Evolutionary conservation across 306 rosid species (phyloP).

Genomic region (Rosa lucieae): DNA sequence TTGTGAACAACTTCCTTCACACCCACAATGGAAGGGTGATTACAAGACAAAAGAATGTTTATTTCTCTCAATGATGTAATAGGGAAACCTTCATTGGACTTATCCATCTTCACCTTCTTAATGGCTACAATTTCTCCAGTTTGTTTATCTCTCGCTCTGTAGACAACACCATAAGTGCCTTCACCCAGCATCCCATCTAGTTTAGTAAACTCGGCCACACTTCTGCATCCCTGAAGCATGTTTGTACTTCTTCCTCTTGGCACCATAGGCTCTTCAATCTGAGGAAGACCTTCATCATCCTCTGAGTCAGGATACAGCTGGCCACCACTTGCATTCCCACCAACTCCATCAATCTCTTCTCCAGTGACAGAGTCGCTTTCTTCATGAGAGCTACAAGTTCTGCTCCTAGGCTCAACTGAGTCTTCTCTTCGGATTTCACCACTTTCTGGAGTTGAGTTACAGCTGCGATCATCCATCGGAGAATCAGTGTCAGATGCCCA

Average conservation of each 20-base stretch:
- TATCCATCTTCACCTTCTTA: slow-evolving; percentile 93
- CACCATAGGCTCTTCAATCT: slow-evolving; percentile 20
- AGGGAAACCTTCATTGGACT: slow-evolving; percentile 75
- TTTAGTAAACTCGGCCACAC: slow-evolving; percentile 74
- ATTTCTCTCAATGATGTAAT: slow-evolving; percentile 86
- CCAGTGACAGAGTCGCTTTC: slow-evolving; percentile 29
- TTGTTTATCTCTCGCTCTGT: slow-evolving; percentile 81
- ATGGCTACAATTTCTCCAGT: slow-evolving; percentile 79
- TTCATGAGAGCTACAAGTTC: slow-evolving; percentile 43
- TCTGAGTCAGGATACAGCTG: slow-evolving; percentile 33
- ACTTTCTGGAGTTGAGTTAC: slow-evolving; percentile 47
- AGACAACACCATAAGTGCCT: slow-evolving; percentile 97
- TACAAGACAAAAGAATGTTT: slow-evolving; percentile 77
- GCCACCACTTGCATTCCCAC: slow-evolving; percentile 11
- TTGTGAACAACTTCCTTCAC: slow-evolving; percentile 91
- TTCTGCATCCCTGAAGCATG: slow-evolving; percentile 78
- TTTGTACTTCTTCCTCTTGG: slow-evolving; percentile 40
- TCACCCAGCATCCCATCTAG: slow-evolving; percentile 36
- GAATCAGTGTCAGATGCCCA: slow-evolving; percentile 66
- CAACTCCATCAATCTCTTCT: slow-evolving; percentile 30
- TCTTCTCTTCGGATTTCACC: slow-evolving; percentile 47
- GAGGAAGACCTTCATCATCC: slow-evolving; percentile 27
- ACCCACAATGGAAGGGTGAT: slow-evolving; percentile 77
- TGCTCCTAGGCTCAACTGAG: slow-evolving; percentile 37
- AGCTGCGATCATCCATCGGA: slow-evolving; percentile 33